Base-by-base conservation (phyloP, 768 basidiomycete species). In the Mycena vitilis region DNA sequence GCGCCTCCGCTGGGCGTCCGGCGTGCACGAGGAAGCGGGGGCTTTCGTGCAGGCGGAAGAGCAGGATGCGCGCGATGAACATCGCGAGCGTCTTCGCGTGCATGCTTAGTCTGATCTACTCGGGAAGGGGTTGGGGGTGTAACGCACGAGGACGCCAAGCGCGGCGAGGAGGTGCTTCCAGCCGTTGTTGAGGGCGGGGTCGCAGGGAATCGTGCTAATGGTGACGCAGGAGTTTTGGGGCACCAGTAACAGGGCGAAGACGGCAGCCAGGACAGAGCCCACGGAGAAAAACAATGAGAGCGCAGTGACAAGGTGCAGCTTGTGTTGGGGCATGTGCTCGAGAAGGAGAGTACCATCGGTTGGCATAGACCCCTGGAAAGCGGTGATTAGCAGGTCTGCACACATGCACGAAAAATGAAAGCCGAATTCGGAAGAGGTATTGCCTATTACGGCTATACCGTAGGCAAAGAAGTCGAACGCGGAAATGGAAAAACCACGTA, bases 221-320 rank as follows among this genome's bases (percentile, higher is more conserved):
- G 78, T 75, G n/a, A 82, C 81, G 73, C 93, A 95, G 0, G 93
- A 93, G 71, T 87, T 85, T 18, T 84, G 81, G 1, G 98, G 98
- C 42, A 99, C 87, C 60, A 96, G 85, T 55, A 91, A 60, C 40
- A 96, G 86, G 44, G 90, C 95, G 42, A 96, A 88, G 12, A 95
- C 76, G 0, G 30, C 30, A 30, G 30, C 30, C 30, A 30, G 77
- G 49, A 99, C 94, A 0, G 96, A 91, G 53, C 97, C 97, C 45
- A 98, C 80, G 8, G 95, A 96, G 84, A 98, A 98, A 83, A 98
- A 99, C n/a, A 96, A 88, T 5, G 95, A 95, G 25, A 98, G 86
- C 0, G 91, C 92, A 0, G 95, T 97, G 60, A 98, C 91, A 37
- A 99, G 87, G 76, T 97, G 95, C 74, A 95, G 90, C 71, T 96